phyloP scores from a whole-genome alignment of 2,329 filamentous ascomycete genomes.

The Sphaerulina musiva region DNA sequence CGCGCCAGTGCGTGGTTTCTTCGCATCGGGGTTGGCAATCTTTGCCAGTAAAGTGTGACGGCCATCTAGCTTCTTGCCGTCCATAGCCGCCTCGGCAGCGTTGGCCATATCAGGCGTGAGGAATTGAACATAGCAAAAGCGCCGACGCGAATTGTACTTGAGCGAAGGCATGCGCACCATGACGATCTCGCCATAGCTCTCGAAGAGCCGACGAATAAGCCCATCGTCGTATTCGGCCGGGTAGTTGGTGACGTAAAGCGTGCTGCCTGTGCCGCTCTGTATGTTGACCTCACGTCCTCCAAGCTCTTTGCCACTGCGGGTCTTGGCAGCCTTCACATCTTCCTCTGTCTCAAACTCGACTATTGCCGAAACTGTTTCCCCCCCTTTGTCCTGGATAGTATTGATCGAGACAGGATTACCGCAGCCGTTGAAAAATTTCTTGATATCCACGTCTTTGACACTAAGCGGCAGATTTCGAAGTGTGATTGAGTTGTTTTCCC shows the following conservation, averaged over 20 bases:
- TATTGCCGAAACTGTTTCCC: constrained; percentile 60
- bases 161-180: constrained; percentile 85
- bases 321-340: constrained; percentile 73
- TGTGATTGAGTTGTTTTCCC: constrained; percentile 81
- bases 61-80: constrained; percentile 63
- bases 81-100: constrained; percentile 60
- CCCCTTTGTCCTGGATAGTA: constrained; percentile 56
- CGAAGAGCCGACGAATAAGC: constrained; percentile 63
- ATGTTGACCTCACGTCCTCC: constrained; percentile 68
- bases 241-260: constrained; percentile 86
- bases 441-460: constrained; percentile 64
- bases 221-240: constrained; percentile 67
- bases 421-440: constrained; percentile 87
- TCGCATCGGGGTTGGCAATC: constrained; percentile 74
- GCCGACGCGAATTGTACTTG: constrained; percentile 77
- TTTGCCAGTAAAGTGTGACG: constrained; percentile 66
- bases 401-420: constrained; percentile 75
- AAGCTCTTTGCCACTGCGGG: constrained; percentile 74
- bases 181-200: constrained; percentile 69
- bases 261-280: constrained; percentile 66
- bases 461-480: constrained; percentile 68
- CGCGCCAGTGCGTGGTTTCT: constrained; percentile 72
- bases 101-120: constrained; percentile 60
- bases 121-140: constrained; percentile 97
- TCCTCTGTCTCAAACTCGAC: constrained; percentile 79